Evolutionary conservation across 306 rosid species (phyloP), one percentile per base, ranked within the genome.

Genomic region (Sphenostylis stenocarpa): DNA sequence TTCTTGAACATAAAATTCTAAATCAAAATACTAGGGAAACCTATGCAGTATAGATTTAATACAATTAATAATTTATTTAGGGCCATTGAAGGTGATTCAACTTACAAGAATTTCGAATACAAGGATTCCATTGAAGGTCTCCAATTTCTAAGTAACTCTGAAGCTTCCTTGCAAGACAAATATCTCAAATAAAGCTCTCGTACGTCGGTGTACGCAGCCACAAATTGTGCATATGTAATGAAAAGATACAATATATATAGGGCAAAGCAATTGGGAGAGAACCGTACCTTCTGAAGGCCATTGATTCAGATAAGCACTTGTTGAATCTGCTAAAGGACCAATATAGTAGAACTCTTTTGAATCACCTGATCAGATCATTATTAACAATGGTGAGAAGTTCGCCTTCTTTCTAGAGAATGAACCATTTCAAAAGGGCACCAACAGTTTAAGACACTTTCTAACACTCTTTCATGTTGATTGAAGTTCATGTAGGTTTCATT

Each of bases 221-320:
- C 38, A 5, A 33, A 31, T 31, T 31, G 5, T 33, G 7, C 38
- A 33, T 6, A 6, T 33, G 38, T 33, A 33, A 33, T 33, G 38
- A 33, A 33, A 1, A 4, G 2, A 0, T 33, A 33, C 38, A 33
- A 33, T 33, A 31, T 31, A 31, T 31, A 0, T 33, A 33, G 44
- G 12, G 44, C 44, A 39, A 8, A 39, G 0, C 3, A 8, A 2
- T 8, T 39, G 13, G 49, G 29, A 4, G 24, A n/a, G 12, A 51
- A 19, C 14, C 60, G 8, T 60, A 31, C 67, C 67, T 31, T 61
- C 24, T 16, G 67, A 61, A 61, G 67, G 67, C 67, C 67, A 61
- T 33, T 33, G 67, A 33, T 61, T 61, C 0, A 33, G 67, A 7
- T 3, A n/a, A 31, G 0, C 44, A 31, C 7, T 31, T 1, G 44